Percentiles rank a stretch among this genome's conserved stretches.
Evolutionary conservation across 345 rosid genomes (phyloP).

Genomic region (Salix purpurea): DNA sequence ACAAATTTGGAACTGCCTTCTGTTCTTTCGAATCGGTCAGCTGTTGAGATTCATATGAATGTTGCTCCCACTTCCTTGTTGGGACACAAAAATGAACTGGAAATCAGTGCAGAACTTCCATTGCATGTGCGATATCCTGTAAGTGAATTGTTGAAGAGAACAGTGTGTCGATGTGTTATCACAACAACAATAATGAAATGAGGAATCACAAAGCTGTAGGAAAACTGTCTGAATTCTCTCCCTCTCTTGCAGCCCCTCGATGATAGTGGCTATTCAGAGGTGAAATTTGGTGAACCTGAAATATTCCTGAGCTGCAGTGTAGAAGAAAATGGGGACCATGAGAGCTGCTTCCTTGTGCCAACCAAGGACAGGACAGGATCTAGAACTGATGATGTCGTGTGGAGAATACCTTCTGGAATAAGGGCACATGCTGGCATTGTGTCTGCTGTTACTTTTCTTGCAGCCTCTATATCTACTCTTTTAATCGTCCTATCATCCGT

Average conservation of each 20-base stretch:
- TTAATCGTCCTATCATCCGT: slow-evolving; percentile 41
- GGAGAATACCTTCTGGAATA: slow-evolving; percentile 66
- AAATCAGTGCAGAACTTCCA: slow-evolving; percentile 55
- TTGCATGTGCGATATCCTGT: slow-evolving; percentile 84
- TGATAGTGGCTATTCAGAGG: slow-evolving; percentile 58
- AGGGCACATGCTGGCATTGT: slow-evolving; percentile 46
- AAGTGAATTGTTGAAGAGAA: slow-evolving; percentile 13
- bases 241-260: slow-evolving; percentile 41
- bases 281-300: slow-evolving; percentile 62
- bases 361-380: slow-evolving; percentile 12
- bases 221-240: background rate
- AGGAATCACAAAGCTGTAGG: background rate
- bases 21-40: slow-evolving; percentile 58
- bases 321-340: slow-evolving; percentile 15
- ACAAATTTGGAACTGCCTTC: slow-evolving; percentile 81
- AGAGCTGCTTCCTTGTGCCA: slow-evolving; percentile 40
- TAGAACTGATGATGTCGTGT: slow-evolving; percentile 26
- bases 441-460: slow-evolving; percentile 47
- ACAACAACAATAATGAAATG: background rate
- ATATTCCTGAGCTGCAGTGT: slow-evolving; percentile 40
- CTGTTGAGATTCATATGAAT: slow-evolving; percentile 70
- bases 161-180: no score
- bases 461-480: slow-evolving; percentile 44
- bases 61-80: slow-evolving; percentile 22
- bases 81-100: slow-evolving; percentile 30